Base-by-base conservation (phyloP, 2,329 filamentous ascomycete species). In the Venturia carpophila region DNA sequence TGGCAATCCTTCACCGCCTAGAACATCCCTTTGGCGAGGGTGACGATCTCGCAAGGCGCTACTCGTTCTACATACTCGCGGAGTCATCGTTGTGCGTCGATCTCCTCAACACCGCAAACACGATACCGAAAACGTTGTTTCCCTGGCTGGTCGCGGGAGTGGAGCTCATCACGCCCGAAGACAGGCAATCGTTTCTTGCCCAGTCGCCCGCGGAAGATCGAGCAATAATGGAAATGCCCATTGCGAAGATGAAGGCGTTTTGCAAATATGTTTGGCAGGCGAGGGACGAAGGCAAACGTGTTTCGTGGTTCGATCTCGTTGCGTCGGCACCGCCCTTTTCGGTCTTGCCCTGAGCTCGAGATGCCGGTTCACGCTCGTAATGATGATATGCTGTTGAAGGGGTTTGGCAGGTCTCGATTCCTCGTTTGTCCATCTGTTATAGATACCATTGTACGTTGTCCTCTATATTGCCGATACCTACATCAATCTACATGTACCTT, bases 1-100 rank as follows among this genome's bases (percentile, higher is more conserved):
- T 74, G 27, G 66, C 75, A 30, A 63, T 73, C 19, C 69, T 74
- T 41, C 73, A 75, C 62, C 71, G 73, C 1, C 63, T 73, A 39
- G 67, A 71, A 39, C 71, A 73, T 64, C 72, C 73, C 9, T 68
- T 75, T 7, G 73, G 73, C 15, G 65, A 70, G 1, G 68, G 71
- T 37, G 73, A 75, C 42, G 69, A 64, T 10, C 21, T 62, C 41
- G 60, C 37, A 0, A 11, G 2, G 39, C 60, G 60, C 24, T 34
- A 19, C 7, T 62, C 60, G 15, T 30, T n/a, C 27, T 30, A 43
- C 6, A 43, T 62, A 19, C 60, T 62, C 13, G 0, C 37, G 3
- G 60, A 62, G 34, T 62, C 41, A 30, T 19, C 30, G 2, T 13
- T 62, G 13, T 62, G 60, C 43, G 39, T 47, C 34, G 43, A 47